These are phyloP conservation scores for Sesbania bispinosa DNA, from an alignment of 306 rosid genomes.

Conservation along the genomic window DNA sequence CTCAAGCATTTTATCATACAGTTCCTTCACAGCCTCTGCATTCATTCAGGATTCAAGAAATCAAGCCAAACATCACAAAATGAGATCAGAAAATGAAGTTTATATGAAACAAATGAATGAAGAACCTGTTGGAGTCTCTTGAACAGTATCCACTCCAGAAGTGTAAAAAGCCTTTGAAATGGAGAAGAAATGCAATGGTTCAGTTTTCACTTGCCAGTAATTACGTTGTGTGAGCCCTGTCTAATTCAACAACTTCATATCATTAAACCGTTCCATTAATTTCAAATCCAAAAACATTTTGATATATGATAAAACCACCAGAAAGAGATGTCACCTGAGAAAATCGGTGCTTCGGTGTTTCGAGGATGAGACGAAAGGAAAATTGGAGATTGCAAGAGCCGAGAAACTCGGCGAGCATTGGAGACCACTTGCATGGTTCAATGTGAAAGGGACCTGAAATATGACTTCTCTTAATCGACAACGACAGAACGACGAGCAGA, in stretches of 20 bases:
- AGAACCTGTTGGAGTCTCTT: conserved; percentile 57
- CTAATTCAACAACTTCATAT: conserved; percentile 16
- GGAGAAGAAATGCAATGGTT: conserved; percentile 24
- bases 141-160: conserved; percentile 34
- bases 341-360: conserved; percentile 19
- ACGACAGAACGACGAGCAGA: too few species aligned
- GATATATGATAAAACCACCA: too few species aligned
- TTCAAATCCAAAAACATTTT: too few species aligned
- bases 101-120: neutral
- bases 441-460: neutral
- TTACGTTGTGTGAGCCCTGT: conserved; percentile 40
- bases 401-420: conserved; percentile 54
- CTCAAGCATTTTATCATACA: conserved; percentile 65
- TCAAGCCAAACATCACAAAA: neutral
- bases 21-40: conserved; percentile 76
- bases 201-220: conserved; percentile 24
- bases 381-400: conserved; percentile 44
- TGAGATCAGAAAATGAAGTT: conserved; percentile 13
- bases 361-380: conserved; percentile 38
- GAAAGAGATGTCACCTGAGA: conserved; percentile 40
- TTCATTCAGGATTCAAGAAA: conserved; percentile 21
- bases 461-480: too few species aligned
- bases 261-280: neutral
- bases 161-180: conserved; percentile 47
- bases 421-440: conserved; percentile 58